Evolutionary conservation across 305 asterid species (phyloP).

Genomic region (Solanum hybrid): DNA sequence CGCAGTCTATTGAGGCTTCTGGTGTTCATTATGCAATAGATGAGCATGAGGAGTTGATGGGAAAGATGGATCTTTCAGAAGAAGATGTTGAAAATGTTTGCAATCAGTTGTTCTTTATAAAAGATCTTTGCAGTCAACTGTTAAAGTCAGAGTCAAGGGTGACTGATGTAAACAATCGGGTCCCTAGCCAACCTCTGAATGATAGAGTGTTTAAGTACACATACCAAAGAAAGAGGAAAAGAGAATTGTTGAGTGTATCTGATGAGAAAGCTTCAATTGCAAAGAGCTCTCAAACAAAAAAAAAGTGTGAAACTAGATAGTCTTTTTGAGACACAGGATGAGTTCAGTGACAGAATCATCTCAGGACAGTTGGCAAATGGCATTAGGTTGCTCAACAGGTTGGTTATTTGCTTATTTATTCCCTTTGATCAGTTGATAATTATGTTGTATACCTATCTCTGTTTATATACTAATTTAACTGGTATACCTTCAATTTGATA

Average conservation of each 20-base stretch:
- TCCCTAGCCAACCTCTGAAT: slow-evolving; percentile 16
- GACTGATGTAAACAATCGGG: neutral
- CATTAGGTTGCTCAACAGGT: slow-evolving; percentile 68
- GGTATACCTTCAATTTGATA: neutral
- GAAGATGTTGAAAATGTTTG: slow-evolving; percentile 22
- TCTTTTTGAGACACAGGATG: slow-evolving; percentile 16
- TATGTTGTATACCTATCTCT: neutral
- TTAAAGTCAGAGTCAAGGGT: slow-evolving; percentile 12
- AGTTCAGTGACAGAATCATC: slow-evolving; percentile 22
- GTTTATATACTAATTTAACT: neutral
- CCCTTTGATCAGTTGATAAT: neutral
- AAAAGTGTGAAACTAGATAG: slow-evolving; percentile 19
- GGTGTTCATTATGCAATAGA: slow-evolving; percentile 11
- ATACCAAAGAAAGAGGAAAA: slow-evolving; percentile 61
- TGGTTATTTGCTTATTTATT: slow-evolving; percentile 10
- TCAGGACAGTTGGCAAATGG: slow-evolving; percentile 37
- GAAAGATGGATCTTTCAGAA: slow-evolving; percentile 9
- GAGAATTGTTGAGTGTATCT: slow-evolving; percentile 20
- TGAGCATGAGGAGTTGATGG: slow-evolving; percentile 12
- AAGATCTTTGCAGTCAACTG: neutral
- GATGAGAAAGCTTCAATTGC: slow-evolving; percentile 10
- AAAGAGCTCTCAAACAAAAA: neutral
- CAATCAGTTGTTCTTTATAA: slow-evolving; percentile 3
- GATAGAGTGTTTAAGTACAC: slow-evolving; percentile 46
- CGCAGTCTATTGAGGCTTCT: slow-evolving; percentile 9